Evolutionary conservation across 148 eudicot genomes (phyloP).

Genomic region (Dianthus caryophyllus): DNA sequence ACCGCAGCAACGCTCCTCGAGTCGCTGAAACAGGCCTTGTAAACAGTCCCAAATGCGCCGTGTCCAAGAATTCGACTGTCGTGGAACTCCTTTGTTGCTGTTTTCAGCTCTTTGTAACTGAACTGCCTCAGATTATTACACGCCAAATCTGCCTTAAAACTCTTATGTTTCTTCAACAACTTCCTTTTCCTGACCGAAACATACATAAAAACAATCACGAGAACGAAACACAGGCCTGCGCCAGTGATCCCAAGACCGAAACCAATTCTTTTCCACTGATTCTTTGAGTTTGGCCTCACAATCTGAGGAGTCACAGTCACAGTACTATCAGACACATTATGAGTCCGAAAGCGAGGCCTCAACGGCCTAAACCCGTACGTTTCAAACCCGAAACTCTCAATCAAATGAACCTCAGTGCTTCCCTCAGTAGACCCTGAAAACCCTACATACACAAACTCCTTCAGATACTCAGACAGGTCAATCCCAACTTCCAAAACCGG

Average conservation of each 20-base stretch:
- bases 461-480: slow-evolving; percentile 49
- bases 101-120: slow-evolving; percentile 56
- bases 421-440: slow-evolving; percentile 91
- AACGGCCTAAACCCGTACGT: slow-evolving; percentile 46
- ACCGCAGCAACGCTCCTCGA: slow-evolving; percentile 55
- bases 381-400: slow-evolving; percentile 60
- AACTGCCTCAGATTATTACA: slow-evolving; percentile 66
- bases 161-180: slow-evolving; percentile 36
- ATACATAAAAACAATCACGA: slow-evolving; percentile 47
- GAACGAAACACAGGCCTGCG: slow-evolving; percentile 43
- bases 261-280: slow-evolving; percentile 41
- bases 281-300: slow-evolving; percentile 28
- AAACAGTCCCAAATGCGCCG: slow-evolving; percentile 84
- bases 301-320: slow-evolving; percentile 38
- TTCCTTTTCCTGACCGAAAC: slow-evolving; percentile 48
- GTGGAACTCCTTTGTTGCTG: slow-evolving; percentile 66
- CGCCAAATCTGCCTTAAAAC: slow-evolving; percentile 46
- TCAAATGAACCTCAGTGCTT: slow-evolving; percentile 66
- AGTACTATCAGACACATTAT: slow-evolving; percentile 65
- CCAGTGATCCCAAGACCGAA: slow-evolving; percentile 56
- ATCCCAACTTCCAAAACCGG: slow-evolving; percentile 48
- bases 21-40: slow-evolving; percentile 48
- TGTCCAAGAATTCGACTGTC: slow-evolving; percentile 53
- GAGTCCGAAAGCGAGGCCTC: slow-evolving; percentile 38
- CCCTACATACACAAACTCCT: slow-evolving; percentile 64